Evolutionary conservation across 768 basidiomycete genomes (phyloP), one percentile per base, ranked within the genome.

Genomic region (Agaricus bisporus): DNA sequence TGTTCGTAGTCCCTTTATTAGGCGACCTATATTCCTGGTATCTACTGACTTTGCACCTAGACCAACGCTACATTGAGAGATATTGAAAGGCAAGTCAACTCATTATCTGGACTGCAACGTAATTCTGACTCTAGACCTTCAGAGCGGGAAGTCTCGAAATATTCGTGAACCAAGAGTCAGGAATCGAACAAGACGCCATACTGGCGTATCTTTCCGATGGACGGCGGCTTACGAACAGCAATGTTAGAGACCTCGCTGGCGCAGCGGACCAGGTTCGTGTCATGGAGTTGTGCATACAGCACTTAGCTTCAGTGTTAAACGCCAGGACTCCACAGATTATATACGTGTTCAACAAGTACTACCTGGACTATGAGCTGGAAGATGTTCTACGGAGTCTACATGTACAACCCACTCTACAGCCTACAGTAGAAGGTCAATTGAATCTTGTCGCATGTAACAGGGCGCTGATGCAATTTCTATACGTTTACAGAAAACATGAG

Each of bases 151-250:
- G 75, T 60, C 73, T 93, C n/a, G 88, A 91, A 60, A 55, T 69
- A 8, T 89, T 91, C 58, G 64, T 93, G 8, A 77, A 83, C 41
- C 79, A 85, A 62, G 83, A 90, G 61, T 85, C 81, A 41, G 85
- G 85, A 7, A 72, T 91, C 15, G 82, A 85, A 46, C 77, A 81
- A 58, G 83, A 86, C 43, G 80, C 80, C 20, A 75, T 86, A 9
- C 71, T 92, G 29, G 87, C 87, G 2, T 93, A 89, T 67, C 75
- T 91, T 28, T 82, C 90, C 5, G 89, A 92, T 64, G 90, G 90
- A 3, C 77, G 81, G 41, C 79, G 91, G 48, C 68, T 92, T 18
- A 81, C 80, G 17, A 83, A 74, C 49, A 78, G 79, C 55, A 91
- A 90, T 63, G 65, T 91, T 51, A 79, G 87, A 35, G 91, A 93